Conservation (phyloP, 1,284 basidiomycete species). For the Porodaedalea pini region DNA sequence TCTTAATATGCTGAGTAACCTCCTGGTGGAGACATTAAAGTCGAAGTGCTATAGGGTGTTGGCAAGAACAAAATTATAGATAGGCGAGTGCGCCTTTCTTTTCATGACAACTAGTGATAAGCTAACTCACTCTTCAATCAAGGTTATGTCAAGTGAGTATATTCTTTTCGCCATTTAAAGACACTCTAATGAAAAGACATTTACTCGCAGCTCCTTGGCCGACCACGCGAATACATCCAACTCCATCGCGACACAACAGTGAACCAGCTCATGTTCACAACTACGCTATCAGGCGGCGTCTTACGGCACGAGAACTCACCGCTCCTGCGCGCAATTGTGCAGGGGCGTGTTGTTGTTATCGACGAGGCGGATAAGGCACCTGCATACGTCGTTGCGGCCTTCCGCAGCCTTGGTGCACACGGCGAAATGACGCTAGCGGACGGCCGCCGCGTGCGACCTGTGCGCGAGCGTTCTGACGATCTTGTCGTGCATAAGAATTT, state of each 20-base stretch:
- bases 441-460: slow-evolving; percentile 51
- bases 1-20: neutral
- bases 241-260: slow-evolving; percentile 67
- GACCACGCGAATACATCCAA: slow-evolving; percentile 67
- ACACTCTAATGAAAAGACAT: too few species aligned
- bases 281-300: slow-evolving; percentile 51
- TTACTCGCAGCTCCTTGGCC: slow-evolving; percentile 49
- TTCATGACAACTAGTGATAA: neutral
- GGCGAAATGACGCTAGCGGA: slow-evolving; percentile 59
- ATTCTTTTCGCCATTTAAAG: neutral
- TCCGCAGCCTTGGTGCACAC: slow-evolving; percentile 61
- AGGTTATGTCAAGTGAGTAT: slow-evolving; percentile 52
- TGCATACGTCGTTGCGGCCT: slow-evolving; percentile 66
- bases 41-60: slow-evolving; percentile 46
- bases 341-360: slow-evolving; percentile 58
- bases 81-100: slow-evolving; percentile 35
- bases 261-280: slow-evolving; percentile 66
- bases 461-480: slow-evolving; percentile 46
- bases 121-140: neutral
- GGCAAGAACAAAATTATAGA: slow-evolving; percentile 70
- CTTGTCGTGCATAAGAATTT: slow-evolving; percentile 60
- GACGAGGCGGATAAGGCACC: slow-evolving; percentile 71
- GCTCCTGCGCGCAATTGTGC: slow-evolving; percentile 55
- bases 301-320: slow-evolving; percentile 62
- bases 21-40: neutral